These are phyloP conservation scores for Pythium periplocum DNA, from an alignment of 352 stramenopile genomes.

Conservation along the genomic window DNA sequence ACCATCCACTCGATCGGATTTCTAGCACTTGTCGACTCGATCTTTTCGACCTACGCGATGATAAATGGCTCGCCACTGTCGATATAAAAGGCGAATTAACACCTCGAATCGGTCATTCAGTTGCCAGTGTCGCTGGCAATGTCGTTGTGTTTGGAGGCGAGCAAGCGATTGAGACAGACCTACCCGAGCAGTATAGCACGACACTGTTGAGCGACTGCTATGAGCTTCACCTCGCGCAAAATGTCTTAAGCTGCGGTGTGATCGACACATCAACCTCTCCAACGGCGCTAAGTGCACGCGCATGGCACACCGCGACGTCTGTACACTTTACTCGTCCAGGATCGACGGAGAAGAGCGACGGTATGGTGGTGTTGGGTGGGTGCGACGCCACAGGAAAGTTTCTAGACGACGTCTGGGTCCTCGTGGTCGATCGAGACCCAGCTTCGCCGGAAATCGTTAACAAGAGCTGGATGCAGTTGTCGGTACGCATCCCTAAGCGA, in stretches of 20 bases:
- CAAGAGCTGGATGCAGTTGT: conserved; percentile 33
- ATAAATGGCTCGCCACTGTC: conserved; percentile 50
- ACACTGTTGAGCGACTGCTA: conserved; percentile 30
- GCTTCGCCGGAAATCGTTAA: not conserved
- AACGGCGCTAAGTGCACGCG: conserved; percentile 18
- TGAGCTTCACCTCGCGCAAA: conserved; percentile 34
- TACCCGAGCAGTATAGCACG: not conserved
- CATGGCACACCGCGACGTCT: conserved; percentile 39
- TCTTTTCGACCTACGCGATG: conserved; percentile 45
- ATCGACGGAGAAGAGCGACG: conserved; percentile 15
- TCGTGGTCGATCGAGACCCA: conserved; percentile 17
- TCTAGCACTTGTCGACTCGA: conserved; percentile 28
- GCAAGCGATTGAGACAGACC: not conserved
- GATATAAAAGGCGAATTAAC: conserved; percentile 49
- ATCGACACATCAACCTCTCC: conserved; percentile 9
- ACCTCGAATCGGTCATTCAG: conserved; percentile 47
- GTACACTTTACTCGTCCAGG: conserved; percentile 16
- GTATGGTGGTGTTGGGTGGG: conserved; percentile 45
- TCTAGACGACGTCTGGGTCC: conserved; percentile 42
- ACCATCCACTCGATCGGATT: conserved; percentile 24
- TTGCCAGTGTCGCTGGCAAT: conserved; percentile 30
- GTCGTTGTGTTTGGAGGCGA: conserved; percentile 63
- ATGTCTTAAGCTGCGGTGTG: conserved; percentile 31
- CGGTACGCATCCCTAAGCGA: conserved; percentile 13
- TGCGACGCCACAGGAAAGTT: conserved; percentile 26